Evolutionary conservation across 148 eudicot species (phyloP).

Genomic region (Camellia granthamiana): DNA sequence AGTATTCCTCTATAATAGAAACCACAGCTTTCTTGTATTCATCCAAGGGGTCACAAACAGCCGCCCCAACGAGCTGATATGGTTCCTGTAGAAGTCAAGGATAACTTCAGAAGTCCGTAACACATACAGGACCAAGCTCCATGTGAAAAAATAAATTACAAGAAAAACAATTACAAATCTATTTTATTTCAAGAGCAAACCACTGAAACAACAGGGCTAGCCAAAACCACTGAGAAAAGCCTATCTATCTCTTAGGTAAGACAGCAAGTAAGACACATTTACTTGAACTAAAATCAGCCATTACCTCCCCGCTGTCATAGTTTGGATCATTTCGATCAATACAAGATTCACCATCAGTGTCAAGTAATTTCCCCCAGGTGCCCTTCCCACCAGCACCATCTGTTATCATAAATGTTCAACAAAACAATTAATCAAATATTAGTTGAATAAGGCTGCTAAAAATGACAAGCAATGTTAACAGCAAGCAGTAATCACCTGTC

Average conservation of each 20-base stretch:
- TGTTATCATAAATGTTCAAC: slow-evolving; percentile 27
- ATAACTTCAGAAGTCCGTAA: background rate
- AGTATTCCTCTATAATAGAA: slow-evolving; percentile 86
- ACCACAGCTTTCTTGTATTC: slow-evolving; percentile 93
- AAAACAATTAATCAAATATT: background rate
- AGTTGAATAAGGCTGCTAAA: background rate
- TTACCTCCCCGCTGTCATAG: slow-evolving; percentile 95
- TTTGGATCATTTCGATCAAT: slow-evolving; percentile 92
- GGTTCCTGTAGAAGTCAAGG: slow-evolving; percentile 60
- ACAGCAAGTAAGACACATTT: background rate
- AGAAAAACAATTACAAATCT: background rate
- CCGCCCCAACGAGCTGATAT: slow-evolving; percentile 74
- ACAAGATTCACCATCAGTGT: slow-evolving; percentile 66
- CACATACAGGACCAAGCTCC: background rate
- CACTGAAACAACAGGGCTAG: background rate
- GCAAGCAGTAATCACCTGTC: background rate
- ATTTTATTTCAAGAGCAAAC: background rate
- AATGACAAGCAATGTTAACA: background rate
- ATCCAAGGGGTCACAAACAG: slow-evolving; percentile 82
- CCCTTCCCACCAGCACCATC: slow-evolving; percentile 99
- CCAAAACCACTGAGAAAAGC: background rate
- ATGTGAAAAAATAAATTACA: background rate
- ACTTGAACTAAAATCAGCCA: slow-evolving; percentile 9
- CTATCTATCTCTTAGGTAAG: background rate
- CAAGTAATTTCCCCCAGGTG: slow-evolving; percentile 94